A percentile compares a stretch with the other conserved stretches of the same genome.
Evolutionary conservation across 2,329 filamentous ascomycete species (phyloP).

Genomic region (Paecilomyces niveus): DNA sequence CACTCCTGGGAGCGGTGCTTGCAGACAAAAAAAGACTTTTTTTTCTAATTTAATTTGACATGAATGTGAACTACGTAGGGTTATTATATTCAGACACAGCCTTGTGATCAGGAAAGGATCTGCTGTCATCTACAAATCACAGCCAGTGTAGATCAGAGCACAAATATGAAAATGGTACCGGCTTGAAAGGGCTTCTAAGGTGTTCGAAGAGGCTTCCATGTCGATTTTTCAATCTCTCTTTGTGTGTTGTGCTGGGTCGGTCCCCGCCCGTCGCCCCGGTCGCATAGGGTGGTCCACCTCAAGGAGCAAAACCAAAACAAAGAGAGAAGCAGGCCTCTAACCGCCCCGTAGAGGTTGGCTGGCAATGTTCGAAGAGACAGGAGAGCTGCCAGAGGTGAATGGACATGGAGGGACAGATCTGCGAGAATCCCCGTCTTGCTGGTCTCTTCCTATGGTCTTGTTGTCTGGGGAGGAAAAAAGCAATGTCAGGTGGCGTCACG

Average conservation of each 20-base stretch:
- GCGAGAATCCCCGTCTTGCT: no score
- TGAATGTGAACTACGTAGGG: no score
- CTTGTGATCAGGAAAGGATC: no score
- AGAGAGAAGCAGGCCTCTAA: not conserved
- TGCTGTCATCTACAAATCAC: no score
- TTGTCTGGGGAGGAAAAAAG: not conserved
- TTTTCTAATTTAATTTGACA: no score
- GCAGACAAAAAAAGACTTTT: no score
- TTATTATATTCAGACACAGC: no score
- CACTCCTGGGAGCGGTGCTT: no score
- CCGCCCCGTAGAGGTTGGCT: not conserved
- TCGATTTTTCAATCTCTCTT: constrained; percentile 5
- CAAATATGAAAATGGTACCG: not conserved
- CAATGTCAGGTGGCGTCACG: not conserved
- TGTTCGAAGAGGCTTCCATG: not conserved
- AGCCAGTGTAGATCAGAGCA: not conserved
- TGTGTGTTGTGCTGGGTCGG: constrained; percentile 13
- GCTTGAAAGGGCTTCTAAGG: not conserved
- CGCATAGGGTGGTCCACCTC: constrained; percentile 16
- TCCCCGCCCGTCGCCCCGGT: constrained; percentile 21
- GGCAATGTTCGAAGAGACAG: not conserved
- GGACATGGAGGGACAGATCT: no score
- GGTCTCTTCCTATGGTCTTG: not conserved
- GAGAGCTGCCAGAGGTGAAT: not conserved
- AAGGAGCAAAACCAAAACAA: constrained; percentile 33